These are phyloP conservation scores for Colletotrichum scovillei DNA, from an alignment of 2,329 filamentous ascomycete genomes.

Conservation along the genomic window DNA sequence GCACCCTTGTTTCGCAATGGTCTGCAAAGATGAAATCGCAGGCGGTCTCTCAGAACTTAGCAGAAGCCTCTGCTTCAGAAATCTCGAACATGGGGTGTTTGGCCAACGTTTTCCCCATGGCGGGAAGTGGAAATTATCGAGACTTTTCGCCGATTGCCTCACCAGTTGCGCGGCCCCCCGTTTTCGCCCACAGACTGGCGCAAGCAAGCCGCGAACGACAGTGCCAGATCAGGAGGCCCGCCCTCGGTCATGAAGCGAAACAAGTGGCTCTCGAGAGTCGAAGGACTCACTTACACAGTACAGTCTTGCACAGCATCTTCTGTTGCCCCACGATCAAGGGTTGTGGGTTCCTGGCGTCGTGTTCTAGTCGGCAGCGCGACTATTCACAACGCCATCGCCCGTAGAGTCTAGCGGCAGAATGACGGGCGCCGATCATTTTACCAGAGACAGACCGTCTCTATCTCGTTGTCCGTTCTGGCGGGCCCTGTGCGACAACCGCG, in stretches of 20 bases:
- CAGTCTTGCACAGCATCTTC: slow-evolving; percentile 6
- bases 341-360: slow-evolving; percentile 23
- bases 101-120: slow-evolving; percentile 10
- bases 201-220: slow-evolving; percentile 26
- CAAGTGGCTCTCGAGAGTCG: background rate
- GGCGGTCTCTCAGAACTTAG: background rate
- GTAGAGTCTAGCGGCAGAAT: slow-evolving; percentile 15
- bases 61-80: background rate
- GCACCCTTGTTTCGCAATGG: background rate
- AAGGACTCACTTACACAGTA: background rate
- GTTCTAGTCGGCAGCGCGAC: slow-evolving; percentile 1
- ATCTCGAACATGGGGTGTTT: slow-evolving; percentile 13
- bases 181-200: slow-evolving; percentile 6
- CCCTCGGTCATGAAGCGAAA: slow-evolving; percentile 5
- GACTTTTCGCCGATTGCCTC: slow-evolving; percentile 19
- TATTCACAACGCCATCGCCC: slow-evolving; percentile 18
- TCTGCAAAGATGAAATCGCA: background rate
- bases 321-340: slow-evolving; percentile 22
- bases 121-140: slow-evolving; percentile 21
- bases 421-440: slow-evolving; percentile 15
- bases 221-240: slow-evolving; percentile 15
- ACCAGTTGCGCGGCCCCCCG: background rate
- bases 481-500: slow-evolving; percentile 7
- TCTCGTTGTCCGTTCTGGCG: slow-evolving; percentile 16
- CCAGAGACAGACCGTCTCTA: slow-evolving; percentile 19